Conservation (phyloP, 495 filamentous ascomycete species). For the Apiosordaria backusii region DNA sequence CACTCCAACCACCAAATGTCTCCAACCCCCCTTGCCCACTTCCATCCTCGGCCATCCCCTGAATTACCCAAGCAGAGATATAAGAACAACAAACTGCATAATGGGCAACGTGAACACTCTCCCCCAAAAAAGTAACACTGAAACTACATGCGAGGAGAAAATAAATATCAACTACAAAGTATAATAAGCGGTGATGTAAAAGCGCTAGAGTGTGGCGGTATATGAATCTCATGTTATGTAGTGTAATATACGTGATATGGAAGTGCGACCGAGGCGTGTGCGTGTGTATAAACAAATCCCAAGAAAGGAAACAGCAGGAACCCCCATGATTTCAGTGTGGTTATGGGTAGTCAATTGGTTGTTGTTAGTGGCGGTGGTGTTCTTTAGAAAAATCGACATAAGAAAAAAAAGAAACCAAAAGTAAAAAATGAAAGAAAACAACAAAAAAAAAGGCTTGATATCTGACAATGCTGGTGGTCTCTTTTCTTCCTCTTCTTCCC, state of each 20-base stretch:
- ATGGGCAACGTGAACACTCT: not conserved
- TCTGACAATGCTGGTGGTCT: slow-evolving; percentile 1
- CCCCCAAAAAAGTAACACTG: not conserved
- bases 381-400: slow-evolving; percentile 17
- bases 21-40: too few relatives aligned
- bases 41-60: not conserved
- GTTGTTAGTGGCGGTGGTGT: not conserved
- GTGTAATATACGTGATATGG: not conserved
- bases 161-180: not conserved
- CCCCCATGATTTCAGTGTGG: not conserved
- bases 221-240: not conserved
- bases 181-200: not conserved
- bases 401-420: slow-evolving; percentile 32
- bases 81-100: not conserved
- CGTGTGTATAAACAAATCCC: not conserved
- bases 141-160: not conserved
- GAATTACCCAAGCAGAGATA: not conserved
- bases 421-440: slow-evolving; percentile 6
- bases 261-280: not conserved
- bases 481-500: not conserved
- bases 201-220: not conserved
- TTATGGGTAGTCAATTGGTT: not conserved
- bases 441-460: slow-evolving; percentile 1
- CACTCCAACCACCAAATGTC: not conserved
- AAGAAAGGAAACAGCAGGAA: not conserved